Percentiles rank a stretch among this genome's conserved stretches.
These are phyloP conservation scores for Hamiltosporidium tvaerminnensis DNA, from an alignment of 371 early-diverging fungal species.

Conservation along the genomic window DNA sequence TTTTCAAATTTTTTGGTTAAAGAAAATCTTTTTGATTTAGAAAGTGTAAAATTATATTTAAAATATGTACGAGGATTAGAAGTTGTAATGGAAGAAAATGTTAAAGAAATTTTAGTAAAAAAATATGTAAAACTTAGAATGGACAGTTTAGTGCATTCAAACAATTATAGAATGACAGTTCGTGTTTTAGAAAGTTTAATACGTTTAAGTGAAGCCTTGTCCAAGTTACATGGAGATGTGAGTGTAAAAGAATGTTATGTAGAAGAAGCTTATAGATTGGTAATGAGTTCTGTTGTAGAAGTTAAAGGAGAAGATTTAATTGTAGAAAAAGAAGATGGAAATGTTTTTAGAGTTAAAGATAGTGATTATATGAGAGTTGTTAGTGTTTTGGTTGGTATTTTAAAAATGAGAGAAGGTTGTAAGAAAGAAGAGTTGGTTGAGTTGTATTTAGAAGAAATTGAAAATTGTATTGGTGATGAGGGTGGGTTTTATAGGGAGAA, in stretches of 20 bases:
- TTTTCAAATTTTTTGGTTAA: neutral
- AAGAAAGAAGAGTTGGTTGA: conserved; percentile 59
- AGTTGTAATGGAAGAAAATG: conserved; percentile 7
- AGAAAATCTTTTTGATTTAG: conserved; percentile 20
- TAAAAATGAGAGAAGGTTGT: conserved; percentile 28
- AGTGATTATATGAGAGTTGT: conserved; percentile 42
- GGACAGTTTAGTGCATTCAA: conserved; percentile 58
- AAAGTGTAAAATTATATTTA: conserved; percentile 48
- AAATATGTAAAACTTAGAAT: conserved; percentile 72
- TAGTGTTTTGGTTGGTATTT: conserved; percentile 35
- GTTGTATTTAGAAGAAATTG: conserved; percentile 61
- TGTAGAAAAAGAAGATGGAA: conserved; percentile 49
- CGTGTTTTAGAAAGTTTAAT: conserved; percentile 53
- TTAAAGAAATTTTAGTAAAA: conserved; percentile 57
- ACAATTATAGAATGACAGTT: conserved; percentile 49
- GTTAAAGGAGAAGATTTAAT: conserved; percentile 70
- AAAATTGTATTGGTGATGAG: conserved; percentile 59
- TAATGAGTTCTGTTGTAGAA: conserved; percentile 74
- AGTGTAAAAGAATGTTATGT: conserved; percentile 57
- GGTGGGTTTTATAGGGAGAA: conserved; percentile 59
- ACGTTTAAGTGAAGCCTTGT: conserved; percentile 55
- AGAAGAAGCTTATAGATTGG: conserved; percentile 69
- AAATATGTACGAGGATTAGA: conserved; percentile 20
- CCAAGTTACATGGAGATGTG: conserved; percentile 52
- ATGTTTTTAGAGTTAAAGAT: conserved; percentile 38